Percentiles rank a stretch among this genome's conserved stretches.
Evolutionary conservation across 2,329 filamentous ascomycete species (phyloP).

Genomic region (Coniella lustricola): DNA sequence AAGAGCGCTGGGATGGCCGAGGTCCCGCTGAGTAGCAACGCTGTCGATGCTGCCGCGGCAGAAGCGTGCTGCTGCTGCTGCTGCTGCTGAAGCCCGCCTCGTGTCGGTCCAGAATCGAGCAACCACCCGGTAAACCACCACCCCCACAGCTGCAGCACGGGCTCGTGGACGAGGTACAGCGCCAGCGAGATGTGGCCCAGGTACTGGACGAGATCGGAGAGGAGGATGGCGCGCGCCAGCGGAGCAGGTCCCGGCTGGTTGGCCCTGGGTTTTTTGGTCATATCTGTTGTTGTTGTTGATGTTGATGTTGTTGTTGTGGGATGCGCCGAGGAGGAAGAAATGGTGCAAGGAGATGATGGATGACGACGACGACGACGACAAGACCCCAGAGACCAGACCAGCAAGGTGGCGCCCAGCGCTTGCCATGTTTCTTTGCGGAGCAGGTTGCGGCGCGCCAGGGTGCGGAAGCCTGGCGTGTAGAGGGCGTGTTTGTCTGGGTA

Average conservation of each 20-base stretch:
- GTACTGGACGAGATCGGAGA: neutral
- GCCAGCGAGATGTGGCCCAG: neutral
- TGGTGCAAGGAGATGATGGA: too few relatives aligned
- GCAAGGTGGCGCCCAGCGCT: neutral
- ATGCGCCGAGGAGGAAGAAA: too few relatives aligned
- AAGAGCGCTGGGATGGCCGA: neutral
- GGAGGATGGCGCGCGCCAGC: neutral
- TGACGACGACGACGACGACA: too few relatives aligned
- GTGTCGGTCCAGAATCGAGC: neutral
- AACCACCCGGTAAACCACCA: neutral
- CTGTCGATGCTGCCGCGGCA: neutral
- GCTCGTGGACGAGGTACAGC: neutral
- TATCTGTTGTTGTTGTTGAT: too few relatives aligned
- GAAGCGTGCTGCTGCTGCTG: neutral
- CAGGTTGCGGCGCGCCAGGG: neutral
- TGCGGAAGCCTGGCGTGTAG: neutral
- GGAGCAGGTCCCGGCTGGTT: too few relatives aligned
- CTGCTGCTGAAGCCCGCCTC: too few relatives aligned
- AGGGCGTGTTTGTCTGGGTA: neutral
- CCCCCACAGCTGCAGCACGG: neutral
- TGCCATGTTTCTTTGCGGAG: neutral
- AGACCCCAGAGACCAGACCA: neutral
- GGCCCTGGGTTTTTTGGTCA: too few relatives aligned
- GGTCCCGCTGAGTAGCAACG: too few relatives aligned
- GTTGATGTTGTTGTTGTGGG: too few relatives aligned